Evolutionary conservation across 495 filamentous ascomycete species (phyloP).

Genomic region (Penicillium verhagenii): DNA sequence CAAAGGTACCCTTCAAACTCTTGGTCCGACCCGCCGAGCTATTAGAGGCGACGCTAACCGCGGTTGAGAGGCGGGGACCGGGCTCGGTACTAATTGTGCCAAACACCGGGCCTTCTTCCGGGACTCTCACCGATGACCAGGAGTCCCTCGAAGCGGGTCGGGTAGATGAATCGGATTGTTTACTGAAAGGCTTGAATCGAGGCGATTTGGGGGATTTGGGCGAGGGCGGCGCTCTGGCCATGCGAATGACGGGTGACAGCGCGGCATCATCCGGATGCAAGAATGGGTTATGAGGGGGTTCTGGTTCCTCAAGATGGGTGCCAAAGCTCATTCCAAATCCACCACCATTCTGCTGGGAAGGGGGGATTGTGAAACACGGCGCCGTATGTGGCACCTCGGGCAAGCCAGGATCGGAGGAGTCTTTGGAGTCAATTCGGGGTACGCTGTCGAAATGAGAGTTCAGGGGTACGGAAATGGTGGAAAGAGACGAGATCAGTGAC

Average conservation of each 20-base stretch:
- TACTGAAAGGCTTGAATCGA: conserved; percentile 40
- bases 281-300: conserved; percentile 37
- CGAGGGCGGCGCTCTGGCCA: conserved; percentile 79
- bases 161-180: conserved; percentile 22
- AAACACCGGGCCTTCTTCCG: conserved; percentile 40
- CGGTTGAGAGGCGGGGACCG: conserved; percentile 36
- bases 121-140: conserved; percentile 34
- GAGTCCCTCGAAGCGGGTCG: conserved; percentile 42
- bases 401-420: conserved; percentile 43
- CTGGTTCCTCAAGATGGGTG: conserved; percentile 44
- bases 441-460: conserved; percentile 70
- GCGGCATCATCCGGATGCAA: conserved; percentile 75
- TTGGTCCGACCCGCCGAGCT: conserved; percentile 36
- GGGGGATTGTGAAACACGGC: conserved; percentile 28
- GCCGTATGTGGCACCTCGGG: conserved; percentile 41
- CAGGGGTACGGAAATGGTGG: conserved; percentile 75
- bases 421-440: conserved; percentile 47
- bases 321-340: conserved; percentile 74
- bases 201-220: conserved; percentile 53
- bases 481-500: conserved; percentile 87
- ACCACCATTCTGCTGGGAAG: conserved; percentile 36
- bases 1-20: conserved; percentile 37
- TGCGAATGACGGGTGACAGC: conserved; percentile 78
- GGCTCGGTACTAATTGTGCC: conserved; percentile 47
- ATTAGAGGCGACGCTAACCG: conserved; percentile 42